Evolutionary conservation across 2,329 filamentous ascomycete species (phyloP).

Genomic region (Alternaria longipes): DNA sequence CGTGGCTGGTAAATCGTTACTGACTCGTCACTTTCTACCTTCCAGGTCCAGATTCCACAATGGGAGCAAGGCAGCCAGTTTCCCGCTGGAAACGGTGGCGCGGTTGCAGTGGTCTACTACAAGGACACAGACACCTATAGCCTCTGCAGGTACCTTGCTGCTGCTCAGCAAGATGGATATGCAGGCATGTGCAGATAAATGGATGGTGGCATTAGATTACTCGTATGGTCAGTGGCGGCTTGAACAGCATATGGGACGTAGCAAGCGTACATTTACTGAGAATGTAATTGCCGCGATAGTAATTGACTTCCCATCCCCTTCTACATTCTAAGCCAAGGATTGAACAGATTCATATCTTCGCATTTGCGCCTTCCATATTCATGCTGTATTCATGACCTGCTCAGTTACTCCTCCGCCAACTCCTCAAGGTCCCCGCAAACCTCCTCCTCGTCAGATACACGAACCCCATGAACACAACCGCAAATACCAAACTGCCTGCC

Average conservation of each 20-base stretch:
- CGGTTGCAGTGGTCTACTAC: conserved; percentile 10
- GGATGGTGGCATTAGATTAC: neutral
- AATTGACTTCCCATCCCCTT: too few relatives aligned
- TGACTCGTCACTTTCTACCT: neutral
- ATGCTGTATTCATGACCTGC: too few relatives aligned
- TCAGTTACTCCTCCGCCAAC: conserved; percentile 21
- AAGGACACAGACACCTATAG: conserved; percentile 16
- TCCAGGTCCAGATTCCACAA: neutral
- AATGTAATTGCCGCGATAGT: too few relatives aligned
- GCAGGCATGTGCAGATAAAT: neutral
- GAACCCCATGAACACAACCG: conserved; percentile 27
- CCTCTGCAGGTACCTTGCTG: neutral
- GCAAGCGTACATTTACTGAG: neutral
- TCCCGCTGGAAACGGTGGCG: neutral
- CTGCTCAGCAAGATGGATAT: conserved; percentile 1
- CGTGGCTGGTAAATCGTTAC: neutral
- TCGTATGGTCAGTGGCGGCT: too few relatives aligned
- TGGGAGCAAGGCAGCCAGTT: neutral
- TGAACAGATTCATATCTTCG: too few relatives aligned
- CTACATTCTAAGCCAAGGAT: too few relatives aligned
- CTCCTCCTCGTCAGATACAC: conserved; percentile 35
- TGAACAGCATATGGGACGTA: too few relatives aligned
- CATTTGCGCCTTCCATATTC: too few relatives aligned
- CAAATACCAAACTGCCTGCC: conserved; percentile 25
- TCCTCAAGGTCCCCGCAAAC: conserved; percentile 38